Evolutionary conservation across 2,329 filamentous ascomycete genomes (phyloP).

Genomic region (Curvularia verruculosa): DNA sequence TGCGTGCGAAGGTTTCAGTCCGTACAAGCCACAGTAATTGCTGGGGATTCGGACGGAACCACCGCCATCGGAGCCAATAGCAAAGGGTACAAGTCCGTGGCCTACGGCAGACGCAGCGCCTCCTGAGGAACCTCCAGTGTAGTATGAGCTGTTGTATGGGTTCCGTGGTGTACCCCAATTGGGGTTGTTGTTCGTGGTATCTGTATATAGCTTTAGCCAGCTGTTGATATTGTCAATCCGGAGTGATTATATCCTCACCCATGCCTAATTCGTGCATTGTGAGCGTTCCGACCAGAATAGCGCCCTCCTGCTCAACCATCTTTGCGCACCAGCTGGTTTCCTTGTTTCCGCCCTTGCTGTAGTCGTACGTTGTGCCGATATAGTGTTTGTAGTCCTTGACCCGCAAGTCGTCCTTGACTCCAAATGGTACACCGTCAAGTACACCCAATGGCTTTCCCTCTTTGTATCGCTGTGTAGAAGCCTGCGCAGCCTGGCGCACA

Average conservation of each 20-base stretch:
- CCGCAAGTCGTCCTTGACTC: constrained; percentile 81
- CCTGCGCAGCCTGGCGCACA: constrained; percentile 70
- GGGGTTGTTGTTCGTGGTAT: constrained; percentile 84
- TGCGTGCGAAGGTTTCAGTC: constrained; percentile 78
- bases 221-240: not conserved
- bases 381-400: constrained; percentile 73
- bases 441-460: constrained; percentile 68
- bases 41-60: constrained; percentile 77
- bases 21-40: constrained; percentile 79
- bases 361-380: constrained; percentile 67
- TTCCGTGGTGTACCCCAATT: constrained; percentile 76
- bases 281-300: constrained; percentile 75
- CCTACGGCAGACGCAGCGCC: constrained; percentile 74
- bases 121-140: constrained; percentile 80
- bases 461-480: constrained; percentile 75
- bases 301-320: constrained; percentile 75
- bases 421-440: constrained; percentile 82
- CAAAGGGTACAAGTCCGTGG: constrained; percentile 75
- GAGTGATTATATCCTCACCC: constrained; percentile 52
- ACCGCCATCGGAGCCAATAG: constrained; percentile 73
- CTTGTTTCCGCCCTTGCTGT: constrained; percentile 54
- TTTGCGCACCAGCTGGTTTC: constrained; percentile 73
- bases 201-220: constrained; percentile 43
- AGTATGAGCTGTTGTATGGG: constrained; percentile 77
- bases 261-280: constrained; percentile 83